Conservation (phyloP, 805 yeast species). For the Isabelozyma gotoi region DNA sequence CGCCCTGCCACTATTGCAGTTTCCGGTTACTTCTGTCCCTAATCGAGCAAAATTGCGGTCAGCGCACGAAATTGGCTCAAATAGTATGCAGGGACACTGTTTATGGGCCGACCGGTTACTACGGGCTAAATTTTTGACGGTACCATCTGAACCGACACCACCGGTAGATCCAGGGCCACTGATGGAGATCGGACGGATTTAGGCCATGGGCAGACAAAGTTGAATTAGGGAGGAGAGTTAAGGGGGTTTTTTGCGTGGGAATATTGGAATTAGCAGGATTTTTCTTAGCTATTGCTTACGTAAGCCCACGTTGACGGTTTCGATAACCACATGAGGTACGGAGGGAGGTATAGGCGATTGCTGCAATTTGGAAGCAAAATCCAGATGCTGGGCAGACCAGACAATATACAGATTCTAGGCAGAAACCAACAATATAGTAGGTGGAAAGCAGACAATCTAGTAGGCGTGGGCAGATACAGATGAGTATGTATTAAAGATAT, state of each 20-base stretch:
- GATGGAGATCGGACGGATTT: neutral
- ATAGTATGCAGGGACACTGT: neutral
- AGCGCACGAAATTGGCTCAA: neutral
- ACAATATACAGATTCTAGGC: too few species aligned
- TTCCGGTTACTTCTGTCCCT: neutral
- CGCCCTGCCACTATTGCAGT: neutral
- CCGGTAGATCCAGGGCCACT: too few species aligned
- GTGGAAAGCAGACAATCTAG: too few species aligned
- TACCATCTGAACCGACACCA: too few species aligned
- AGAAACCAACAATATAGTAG: too few species aligned
- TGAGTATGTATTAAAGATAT: neutral
- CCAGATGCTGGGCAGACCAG: too few species aligned
- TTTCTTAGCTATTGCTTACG: neutral
- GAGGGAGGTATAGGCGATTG: too few species aligned
- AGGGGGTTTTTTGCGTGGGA: too few species aligned
- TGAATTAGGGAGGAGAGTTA: neutral
- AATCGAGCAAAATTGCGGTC: neutral
- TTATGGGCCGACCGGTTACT: neutral
- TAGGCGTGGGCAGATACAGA: too few species aligned
- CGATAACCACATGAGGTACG: neutral
- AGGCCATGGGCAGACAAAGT: neutral
- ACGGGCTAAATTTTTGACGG: too few species aligned
- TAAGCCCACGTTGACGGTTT: neutral
- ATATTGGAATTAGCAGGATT: too few species aligned
- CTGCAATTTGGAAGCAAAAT: too few species aligned